Evolutionary conservation across 2,329 filamentous ascomycete species (phyloP).

Genomic region (Tolypocladium capitatum): DNA sequence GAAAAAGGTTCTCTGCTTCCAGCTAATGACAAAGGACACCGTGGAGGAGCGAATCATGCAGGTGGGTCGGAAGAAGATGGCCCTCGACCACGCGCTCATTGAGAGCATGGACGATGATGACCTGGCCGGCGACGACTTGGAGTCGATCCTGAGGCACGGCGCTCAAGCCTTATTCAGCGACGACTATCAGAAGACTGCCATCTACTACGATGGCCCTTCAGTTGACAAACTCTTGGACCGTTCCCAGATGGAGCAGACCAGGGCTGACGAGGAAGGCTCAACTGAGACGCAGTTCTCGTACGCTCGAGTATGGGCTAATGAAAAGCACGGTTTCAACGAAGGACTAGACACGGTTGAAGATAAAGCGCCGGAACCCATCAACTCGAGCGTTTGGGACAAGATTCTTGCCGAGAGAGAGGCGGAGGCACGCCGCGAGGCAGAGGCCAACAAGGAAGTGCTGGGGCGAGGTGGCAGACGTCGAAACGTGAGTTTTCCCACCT

Average conservation of each 20-base stretch:
- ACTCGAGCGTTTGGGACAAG: constrained; percentile 72
- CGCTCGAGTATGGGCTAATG: constrained; percentile 84
- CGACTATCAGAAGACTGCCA: constrained; percentile 53
- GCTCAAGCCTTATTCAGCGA: constrained; percentile 78
- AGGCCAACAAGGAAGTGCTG: constrained; percentile 56
- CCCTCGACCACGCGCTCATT: constrained; percentile 86
- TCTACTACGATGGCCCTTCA: constrained; percentile 66
- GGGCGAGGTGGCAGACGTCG: constrained; percentile 73
- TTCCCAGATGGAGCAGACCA: constrained; percentile 62
- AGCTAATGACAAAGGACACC: constrained; percentile 77
- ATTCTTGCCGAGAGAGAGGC: constrained; percentile 76
- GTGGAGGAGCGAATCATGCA: constrained; percentile 95
- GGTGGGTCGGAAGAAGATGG: constrained; percentile 91
- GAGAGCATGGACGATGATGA: constrained; percentile 83
- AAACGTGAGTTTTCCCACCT: constrained; percentile 13
- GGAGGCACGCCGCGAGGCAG: constrained; percentile 60
- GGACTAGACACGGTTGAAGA: constrained; percentile 39
- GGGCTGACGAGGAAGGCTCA: constrained; percentile 45
- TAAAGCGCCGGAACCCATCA: constrained; percentile 40
- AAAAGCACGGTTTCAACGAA: constrained; percentile 54
- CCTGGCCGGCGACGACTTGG: constrained; percentile 64
- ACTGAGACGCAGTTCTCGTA: constrained; percentile 77
- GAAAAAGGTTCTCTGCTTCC: constrained; percentile 90
- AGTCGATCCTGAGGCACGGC: constrained; percentile 78
- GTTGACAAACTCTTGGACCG: constrained; percentile 90